These are phyloP conservation scores for Debaryomyces tyrocola DNA, from an alignment of 805 yeast species.

Conservation along the genomic window DNA sequence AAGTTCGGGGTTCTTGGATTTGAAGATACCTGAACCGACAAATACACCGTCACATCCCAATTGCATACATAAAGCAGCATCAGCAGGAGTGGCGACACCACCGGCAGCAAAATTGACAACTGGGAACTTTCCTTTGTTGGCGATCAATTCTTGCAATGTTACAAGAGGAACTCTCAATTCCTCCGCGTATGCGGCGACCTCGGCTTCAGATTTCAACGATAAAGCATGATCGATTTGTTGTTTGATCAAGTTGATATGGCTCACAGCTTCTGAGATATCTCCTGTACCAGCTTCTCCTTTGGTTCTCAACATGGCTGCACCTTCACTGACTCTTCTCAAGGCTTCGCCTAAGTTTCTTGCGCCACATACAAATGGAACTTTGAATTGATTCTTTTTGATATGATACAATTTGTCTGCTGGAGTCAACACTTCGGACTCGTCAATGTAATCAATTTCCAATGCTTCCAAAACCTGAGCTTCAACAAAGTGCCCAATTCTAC, in stretches of 20 bases:
- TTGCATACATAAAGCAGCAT: constrained; percentile 75
- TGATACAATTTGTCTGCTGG: constrained; percentile 75
- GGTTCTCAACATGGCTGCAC: constrained; percentile 85
- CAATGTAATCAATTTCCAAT: constrained; percentile 74
- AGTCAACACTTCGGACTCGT: constrained; percentile 81
- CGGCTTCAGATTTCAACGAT: constrained; percentile 39
- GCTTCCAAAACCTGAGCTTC: constrained; percentile 79
- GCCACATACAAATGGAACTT: constrained; percentile 82
- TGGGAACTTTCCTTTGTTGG: constrained; percentile 61
- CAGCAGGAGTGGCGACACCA: constrained; percentile 86
- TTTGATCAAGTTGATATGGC: constrained; percentile 64
- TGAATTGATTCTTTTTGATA: constrained; percentile 57
- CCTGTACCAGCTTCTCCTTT: constrained; percentile 93
- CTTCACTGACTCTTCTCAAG: constrained; percentile 72
- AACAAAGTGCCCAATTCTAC: constrained; percentile 78
- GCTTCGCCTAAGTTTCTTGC: constrained; percentile 83
- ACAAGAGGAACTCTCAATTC: constrained; percentile 59
- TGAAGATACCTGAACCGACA: constrained; percentile 68
- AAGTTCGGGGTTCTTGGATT: constrained; percentile 68
- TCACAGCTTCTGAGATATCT: constrained; percentile 79
- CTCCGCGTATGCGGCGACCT: constrained; percentile 51
- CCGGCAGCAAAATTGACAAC: constrained; percentile 89
- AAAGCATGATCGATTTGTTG: constrained; percentile 51
- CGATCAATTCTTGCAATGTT: constrained; percentile 50
- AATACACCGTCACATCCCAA: constrained; percentile 36